Evolutionary conservation across 148 eudicot genomes (phyloP).

Genomic region (Camellia japonica): DNA sequence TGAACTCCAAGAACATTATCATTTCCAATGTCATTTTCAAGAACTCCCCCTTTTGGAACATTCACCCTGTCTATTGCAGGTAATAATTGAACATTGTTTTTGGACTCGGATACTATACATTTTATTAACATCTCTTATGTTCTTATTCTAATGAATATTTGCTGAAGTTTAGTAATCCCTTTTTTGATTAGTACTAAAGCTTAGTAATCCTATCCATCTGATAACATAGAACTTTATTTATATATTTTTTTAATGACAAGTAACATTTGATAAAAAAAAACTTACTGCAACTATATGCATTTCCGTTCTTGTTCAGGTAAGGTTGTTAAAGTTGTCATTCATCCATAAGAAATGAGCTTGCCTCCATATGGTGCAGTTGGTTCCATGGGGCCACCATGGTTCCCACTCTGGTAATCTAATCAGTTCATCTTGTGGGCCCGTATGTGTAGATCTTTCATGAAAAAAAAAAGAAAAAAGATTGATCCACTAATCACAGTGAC

Average conservation of each 20-base stretch:
- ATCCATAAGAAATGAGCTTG: neutral
- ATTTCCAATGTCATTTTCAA: slow-evolving; percentile 75
- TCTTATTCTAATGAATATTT: neutral
- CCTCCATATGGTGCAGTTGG: no score
- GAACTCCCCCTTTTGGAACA: slow-evolving; percentile 94
- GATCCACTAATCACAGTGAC: no score
- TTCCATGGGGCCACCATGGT: no score
- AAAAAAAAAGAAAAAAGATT: no score
- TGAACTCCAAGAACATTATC: slow-evolving; percentile 65
- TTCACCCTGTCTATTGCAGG: slow-evolving; percentile 99
- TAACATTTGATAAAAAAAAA: no score
- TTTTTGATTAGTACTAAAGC: neutral
- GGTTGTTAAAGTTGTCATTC: neutral
- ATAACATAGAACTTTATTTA: neutral
- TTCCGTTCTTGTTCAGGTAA: neutral
- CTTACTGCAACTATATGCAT: neutral
- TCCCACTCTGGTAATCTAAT: no score
- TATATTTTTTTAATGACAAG: neutral
- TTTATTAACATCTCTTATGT: neutral
- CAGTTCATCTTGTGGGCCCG: no score
- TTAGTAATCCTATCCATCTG: neutral
- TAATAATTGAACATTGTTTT: slow-evolving; percentile 21
- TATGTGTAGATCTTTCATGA: no score
- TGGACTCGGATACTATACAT: slow-evolving; percentile 1
- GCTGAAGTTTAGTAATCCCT: neutral